A percentile compares a stretch with the other conserved stretches of the same genome.
These are phyloP conservation scores for Thielaviopsis musarum DNA, from an alignment of 2,329 filamentous ascomycete species.

Conservation along the genomic window DNA sequence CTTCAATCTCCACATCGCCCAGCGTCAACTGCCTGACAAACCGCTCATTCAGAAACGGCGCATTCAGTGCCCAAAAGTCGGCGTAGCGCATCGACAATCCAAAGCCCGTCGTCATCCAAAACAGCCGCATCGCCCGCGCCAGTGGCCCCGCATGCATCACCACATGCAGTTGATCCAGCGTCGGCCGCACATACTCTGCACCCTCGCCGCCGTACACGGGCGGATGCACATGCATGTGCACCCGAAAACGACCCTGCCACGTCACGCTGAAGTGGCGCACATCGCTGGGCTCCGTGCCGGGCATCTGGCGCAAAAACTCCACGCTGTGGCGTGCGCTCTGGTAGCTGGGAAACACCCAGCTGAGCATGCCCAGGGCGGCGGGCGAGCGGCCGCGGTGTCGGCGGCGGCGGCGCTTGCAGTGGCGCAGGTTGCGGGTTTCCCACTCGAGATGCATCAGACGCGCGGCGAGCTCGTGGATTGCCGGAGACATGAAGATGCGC, in stretches of 20 bases:
- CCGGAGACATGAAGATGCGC: not conserved
- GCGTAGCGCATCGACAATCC: not conserved
- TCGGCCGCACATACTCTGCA: not conserved
- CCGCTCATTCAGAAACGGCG: not conserved
- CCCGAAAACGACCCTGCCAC: not conserved
- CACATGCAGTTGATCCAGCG: not conserved
- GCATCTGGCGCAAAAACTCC: not conserved
- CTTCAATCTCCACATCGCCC: not conserved
- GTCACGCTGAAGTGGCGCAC: not conserved
- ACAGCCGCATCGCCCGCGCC: not conserved
- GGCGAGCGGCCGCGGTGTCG: not conserved
- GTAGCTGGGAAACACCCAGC: not conserved
- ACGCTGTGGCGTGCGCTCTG: not conserved
- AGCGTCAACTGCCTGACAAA: not conserved
- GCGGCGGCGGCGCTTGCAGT: not conserved
- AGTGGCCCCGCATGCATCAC: not conserved
- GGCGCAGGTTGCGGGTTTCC: not conserved
- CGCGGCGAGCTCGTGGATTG: not conserved
- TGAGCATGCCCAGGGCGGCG: not conserved
- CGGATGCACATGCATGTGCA: not conserved
- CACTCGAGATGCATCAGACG: slow-evolving; percentile 3
- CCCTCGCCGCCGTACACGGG: too few species aligned
- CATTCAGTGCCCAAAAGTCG: slow-evolving; percentile 3
- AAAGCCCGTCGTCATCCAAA: not conserved
- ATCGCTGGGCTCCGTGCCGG: not conserved